Conservation (phyloP, 371 early-diverging fungal species). For the Batkoa obscura region DNA sequence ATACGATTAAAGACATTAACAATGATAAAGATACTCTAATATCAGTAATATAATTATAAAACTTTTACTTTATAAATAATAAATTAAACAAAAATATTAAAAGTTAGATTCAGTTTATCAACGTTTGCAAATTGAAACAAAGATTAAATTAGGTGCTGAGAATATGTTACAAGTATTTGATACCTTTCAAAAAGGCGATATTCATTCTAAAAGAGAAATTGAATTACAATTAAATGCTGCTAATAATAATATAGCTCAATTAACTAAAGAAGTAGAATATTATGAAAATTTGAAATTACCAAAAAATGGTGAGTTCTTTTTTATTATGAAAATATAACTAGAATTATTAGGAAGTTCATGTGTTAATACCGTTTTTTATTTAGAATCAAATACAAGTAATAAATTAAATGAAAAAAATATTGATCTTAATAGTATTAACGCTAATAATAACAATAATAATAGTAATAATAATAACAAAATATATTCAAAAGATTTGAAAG, state of each 20-base stretch:
- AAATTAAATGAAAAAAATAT: too few relatives aligned
- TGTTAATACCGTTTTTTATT: too few relatives aligned
- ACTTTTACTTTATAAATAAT: background rate
- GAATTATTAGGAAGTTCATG: too few relatives aligned
- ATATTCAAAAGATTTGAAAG: too few relatives aligned
- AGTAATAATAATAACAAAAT: too few relatives aligned
- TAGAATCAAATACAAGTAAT: too few relatives aligned
- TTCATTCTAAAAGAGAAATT: background rate
- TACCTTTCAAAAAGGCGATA: conserved; percentile 3
- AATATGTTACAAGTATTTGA: conserved; percentile 3
- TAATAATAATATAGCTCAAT: conserved; percentile 1
- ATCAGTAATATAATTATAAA: background rate
- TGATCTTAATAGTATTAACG: too few relatives aligned
- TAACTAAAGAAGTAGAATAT: conserved; percentile 3
- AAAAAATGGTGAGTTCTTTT: too few relatives aligned
- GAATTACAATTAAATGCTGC: background rate
- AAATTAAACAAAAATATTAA: background rate
- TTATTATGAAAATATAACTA: too few relatives aligned
- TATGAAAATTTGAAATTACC: background rate
- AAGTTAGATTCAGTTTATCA: conserved; percentile 4
- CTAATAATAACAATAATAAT: too few relatives aligned
- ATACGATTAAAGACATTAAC: too few relatives aligned
- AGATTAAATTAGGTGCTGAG: conserved; percentile 1
- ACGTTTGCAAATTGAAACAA: background rate
- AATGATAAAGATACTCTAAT: background rate